phyloP scores from a whole-genome alignment of 768 basidiomycete genomes.

The Pholiota molesta region DNA sequence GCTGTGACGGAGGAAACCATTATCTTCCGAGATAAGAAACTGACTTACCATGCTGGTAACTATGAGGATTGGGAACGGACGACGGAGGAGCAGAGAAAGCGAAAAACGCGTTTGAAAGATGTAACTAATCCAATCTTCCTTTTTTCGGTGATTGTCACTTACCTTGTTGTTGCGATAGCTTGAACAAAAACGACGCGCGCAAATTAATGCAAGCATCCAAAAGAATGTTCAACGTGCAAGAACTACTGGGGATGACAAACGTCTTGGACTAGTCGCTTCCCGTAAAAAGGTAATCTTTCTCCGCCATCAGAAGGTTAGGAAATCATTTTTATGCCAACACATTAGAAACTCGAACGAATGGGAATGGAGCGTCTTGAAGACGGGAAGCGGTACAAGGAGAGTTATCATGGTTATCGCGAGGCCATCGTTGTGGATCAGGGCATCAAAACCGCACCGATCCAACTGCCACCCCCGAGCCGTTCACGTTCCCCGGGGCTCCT shows the following conservation, averaged over 20 bases:
- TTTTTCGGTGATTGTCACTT: too few species aligned
- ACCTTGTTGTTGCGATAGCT: conserved; percentile 19
- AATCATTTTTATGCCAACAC: background rate
- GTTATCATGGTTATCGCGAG: conserved; percentile 34
- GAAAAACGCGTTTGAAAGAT: conserved; percentile 48
- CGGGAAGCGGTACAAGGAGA: conserved; percentile 33
- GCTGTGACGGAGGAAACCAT: conserved; percentile 63
- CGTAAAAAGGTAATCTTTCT: conserved; percentile 46
- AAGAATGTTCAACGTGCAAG: conserved; percentile 52
- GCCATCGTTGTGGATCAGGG: conserved; percentile 39
- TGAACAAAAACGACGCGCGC: conserved; percentile 37
- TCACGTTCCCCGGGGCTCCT: conserved; percentile 32
- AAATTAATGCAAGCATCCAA: conserved; percentile 58
- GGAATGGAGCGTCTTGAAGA: conserved; percentile 36
- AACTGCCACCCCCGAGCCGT: conserved; percentile 33
- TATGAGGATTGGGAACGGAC: conserved; percentile 52
- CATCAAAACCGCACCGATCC: conserved; percentile 36
- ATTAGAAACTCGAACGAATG: conserved; percentile 34
- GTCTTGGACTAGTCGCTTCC: conserved; percentile 51
- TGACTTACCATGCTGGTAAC: conserved; percentile 61
- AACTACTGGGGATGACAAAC: conserved; percentile 64
- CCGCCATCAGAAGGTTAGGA: background rate
- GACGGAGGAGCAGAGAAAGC: conserved; percentile 46
- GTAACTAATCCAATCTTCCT: conserved; percentile 12
- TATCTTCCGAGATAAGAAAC: conserved; percentile 52